These are phyloP conservation scores for Trypanosoma lewisi DNA, from an alignment of 208 protist genomes.

Conservation along the genomic window DNA sequence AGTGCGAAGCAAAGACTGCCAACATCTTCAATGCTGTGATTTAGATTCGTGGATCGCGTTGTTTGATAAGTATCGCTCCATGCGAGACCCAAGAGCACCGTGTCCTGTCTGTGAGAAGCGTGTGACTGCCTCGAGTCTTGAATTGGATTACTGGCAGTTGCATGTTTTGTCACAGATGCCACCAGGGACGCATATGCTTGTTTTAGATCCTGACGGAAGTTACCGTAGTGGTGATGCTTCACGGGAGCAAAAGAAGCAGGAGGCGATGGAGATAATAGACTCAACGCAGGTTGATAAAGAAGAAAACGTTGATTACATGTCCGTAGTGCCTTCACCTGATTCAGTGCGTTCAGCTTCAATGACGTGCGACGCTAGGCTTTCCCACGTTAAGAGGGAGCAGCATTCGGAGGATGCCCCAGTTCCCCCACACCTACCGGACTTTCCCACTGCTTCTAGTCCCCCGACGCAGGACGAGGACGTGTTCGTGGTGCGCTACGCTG, in stretches of 20 bases:
- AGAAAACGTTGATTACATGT: background rate
- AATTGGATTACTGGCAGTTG: constrained; percentile 84
- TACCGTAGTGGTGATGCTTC: constrained; percentile 71
- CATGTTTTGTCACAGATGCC: constrained; percentile 72
- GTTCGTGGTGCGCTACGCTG: constrained; percentile 64
- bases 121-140: constrained; percentile 70
- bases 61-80: constrained; percentile 68
- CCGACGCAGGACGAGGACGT: constrained; percentile 50
- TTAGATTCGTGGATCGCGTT: constrained; percentile 86
- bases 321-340: background rate
- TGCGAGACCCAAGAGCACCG: constrained; percentile 81
- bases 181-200: constrained; percentile 68
- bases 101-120: constrained; percentile 85
- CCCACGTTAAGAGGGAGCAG: constrained; percentile 17
- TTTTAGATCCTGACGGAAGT: constrained; percentile 72
- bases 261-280: constrained; percentile 52
- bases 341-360: background rate
- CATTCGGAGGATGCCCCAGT: constrained; percentile 9
- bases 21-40: constrained; percentile 90
- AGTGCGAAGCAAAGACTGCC: constrained; percentile 74
- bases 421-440: constrained; percentile 7
- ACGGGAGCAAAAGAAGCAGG: constrained; percentile 55
- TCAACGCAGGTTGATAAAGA: constrained; percentile 15
- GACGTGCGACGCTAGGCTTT: background rate
- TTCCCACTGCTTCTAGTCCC: constrained; percentile 14